Conservation (phyloP, 225 moss, liverwort and hornwort species). For the Polytrichum commune region DNA sequence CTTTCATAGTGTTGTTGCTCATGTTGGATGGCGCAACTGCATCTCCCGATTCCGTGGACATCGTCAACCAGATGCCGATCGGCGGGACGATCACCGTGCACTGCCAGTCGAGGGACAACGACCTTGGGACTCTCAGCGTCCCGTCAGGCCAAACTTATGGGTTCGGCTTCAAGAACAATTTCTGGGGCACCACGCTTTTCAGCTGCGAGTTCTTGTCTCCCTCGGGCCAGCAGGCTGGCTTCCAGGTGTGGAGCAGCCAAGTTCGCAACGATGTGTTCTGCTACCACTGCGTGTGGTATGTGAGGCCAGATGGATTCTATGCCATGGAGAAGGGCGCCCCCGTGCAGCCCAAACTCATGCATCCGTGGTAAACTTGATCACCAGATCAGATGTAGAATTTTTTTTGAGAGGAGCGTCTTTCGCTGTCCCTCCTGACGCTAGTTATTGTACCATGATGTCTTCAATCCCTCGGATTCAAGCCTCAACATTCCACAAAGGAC, state of each 20-base stretch:
- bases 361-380: not conserved
- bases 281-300: not conserved
- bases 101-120: not conserved
- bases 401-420: too few species aligned
- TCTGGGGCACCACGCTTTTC: not conserved
- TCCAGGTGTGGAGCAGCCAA: not conserved
- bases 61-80: not conserved
- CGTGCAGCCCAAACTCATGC: not conserved
- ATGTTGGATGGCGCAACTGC: too few species aligned
- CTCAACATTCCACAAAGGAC: too few species aligned
- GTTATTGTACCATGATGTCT: too few species aligned
- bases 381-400: too few species aligned
- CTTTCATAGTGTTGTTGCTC: too few species aligned
- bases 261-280: too few species aligned
- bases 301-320: constrained; percentile 1
- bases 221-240: not conserved
- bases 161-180: not conserved
- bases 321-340: not conserved
- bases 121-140: not conserved
- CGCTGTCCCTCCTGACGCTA: too few species aligned
- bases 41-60: not conserved
- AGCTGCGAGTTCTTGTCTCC: not conserved
- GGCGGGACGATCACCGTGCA: not conserved
- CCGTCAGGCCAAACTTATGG: not conserved
- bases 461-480: too few species aligned